Base-by-base conservation (phyloP, 1,284 basidiomycete genomes). In the Violaceomyces palustris region DNA sequence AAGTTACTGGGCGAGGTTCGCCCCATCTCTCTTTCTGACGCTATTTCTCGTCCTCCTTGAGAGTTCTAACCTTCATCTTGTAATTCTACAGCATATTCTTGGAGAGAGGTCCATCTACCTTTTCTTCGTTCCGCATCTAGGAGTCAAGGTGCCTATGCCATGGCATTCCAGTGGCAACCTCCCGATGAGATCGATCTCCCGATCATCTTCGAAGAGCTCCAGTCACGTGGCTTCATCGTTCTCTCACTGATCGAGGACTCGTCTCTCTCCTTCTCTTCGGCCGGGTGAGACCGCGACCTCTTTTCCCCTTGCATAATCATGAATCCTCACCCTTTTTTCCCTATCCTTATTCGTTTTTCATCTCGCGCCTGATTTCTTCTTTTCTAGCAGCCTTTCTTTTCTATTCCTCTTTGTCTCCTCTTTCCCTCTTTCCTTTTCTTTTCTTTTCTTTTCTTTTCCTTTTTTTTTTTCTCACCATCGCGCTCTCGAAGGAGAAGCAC, bases 281-380 rank as follows among this genome's bases (percentile, higher is more conserved):
- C 35, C 23, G 17, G 17, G 15, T 17, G 17, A 5, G 31, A 17
- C 15, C 31, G 3, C 21, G 17, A 17, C 31, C 17, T 37, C 35
- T 15, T 22, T 5, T 39, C 19, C 14, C 15, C 27, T 45, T 32
- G 18, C 7, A 2, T 17, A 24, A 38, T 6, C n/a, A 28, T 18
- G 12, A 17, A 18, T 17, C 38, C 38, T 37, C 15, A 17, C 36
- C 27, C 25, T 22, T n/a, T 29, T 17, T 30, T 36, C 17, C 2
- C 18, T 27, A 21, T 38, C 23, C 39, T 10, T 24, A 25, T 23
- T 45, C 23, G 9, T 36, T 26, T 29, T 14, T 49, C 38, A 33
- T 40, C 36, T 17, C 14, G 28, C 45, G 37, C 48, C 46, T 34
- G 14, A 30, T n/a, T 46, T 43, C 27, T 22, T 35, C 32, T 26